Conservation (phyloP, 2,329 filamentous ascomycete species). For the Trichophyton benhamiae region DNA sequence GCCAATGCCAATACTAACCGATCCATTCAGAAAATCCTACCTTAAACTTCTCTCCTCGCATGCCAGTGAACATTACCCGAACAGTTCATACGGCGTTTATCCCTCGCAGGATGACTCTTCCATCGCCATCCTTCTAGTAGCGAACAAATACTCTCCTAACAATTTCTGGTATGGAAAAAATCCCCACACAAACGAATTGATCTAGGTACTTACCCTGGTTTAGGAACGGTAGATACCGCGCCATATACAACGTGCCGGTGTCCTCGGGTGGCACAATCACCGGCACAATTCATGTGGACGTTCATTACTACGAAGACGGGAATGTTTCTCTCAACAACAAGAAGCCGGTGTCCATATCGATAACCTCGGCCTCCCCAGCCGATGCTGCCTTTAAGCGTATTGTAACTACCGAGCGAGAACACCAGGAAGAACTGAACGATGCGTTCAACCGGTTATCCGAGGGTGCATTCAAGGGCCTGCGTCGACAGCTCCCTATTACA, state of each 20-base stretch:
- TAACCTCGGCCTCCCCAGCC: constrained; percentile 51
- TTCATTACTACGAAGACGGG: constrained; percentile 99
- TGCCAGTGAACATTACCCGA: constrained; percentile 77
- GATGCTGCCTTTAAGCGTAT: constrained; percentile 70
- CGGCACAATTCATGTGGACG: constrained; percentile 80
- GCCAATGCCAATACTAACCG: neutral
- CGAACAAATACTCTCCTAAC: constrained; percentile 93
- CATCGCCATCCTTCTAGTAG: constrained; percentile 71
- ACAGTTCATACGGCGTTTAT: constrained; percentile 68
- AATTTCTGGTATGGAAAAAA: constrained; percentile 68
- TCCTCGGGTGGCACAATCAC: constrained; percentile 49
- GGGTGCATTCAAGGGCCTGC: constrained; percentile 84
- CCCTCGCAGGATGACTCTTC: constrained; percentile 63
- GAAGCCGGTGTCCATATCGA: constrained; percentile 55
- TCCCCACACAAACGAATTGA: neutral
- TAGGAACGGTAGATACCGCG: constrained; percentile 94
- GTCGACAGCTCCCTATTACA: constrained; percentile 88
- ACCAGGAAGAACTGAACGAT: constrained; percentile 89
- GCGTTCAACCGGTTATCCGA: constrained; percentile 82
- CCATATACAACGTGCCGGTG: constrained; percentile 67
- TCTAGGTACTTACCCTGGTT: neutral
- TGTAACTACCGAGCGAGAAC: constrained; percentile 69
- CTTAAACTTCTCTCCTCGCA: constrained; percentile 65
- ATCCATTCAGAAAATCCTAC: constrained; percentile 57
- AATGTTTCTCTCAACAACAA: constrained; percentile 89